Percentiles rank a stretch among this genome's conserved stretches.
Conservation (phyloP, 2,329 filamentous ascomycete species). For the Fusarium tjaetaba region DNA sequence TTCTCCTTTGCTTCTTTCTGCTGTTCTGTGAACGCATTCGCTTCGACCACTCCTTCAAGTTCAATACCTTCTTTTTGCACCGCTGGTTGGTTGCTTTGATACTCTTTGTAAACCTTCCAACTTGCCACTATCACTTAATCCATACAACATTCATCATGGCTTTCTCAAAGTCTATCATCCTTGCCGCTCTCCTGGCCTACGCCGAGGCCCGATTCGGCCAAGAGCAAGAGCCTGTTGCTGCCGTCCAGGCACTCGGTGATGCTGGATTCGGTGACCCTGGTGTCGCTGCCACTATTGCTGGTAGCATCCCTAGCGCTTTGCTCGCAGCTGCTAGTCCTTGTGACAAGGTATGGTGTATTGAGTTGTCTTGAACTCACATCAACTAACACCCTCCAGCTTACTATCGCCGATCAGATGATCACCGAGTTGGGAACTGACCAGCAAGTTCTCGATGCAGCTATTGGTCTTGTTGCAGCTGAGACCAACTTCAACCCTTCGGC, state of each 20-base stretch:
- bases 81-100: conserved; percentile 37
- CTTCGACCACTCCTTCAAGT: conserved; percentile 36
- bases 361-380: not conserved
- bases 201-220: conserved; percentile 69
- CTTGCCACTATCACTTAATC: not conserved
- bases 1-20: conserved; percentile 31
- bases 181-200: conserved; percentile 48
- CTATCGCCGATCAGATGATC: conserved; percentile 72
- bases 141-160: conserved; percentile 1
- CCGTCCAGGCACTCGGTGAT: conserved; percentile 60
- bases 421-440: conserved; percentile 66
- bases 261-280: conserved; percentile 64
- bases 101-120: conserved; percentile 6
- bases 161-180: conserved; percentile 29
- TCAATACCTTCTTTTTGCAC: conserved; percentile 30
- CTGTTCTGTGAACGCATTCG: conserved; percentile 47
- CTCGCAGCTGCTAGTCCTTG: conserved; percentile 74
- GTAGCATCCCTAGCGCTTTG: conserved; percentile 68
- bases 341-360: conserved; percentile 58
- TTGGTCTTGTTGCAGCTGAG: conserved; percentile 72
- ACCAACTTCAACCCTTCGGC: conserved; percentile 78
- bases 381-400: conserved; percentile 56
- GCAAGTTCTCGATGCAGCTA: conserved; percentile 69
- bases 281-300: conserved; percentile 70
- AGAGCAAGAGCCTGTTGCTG: conserved; percentile 67